A percentile compares a stretch with the other conserved stretches of the same genome.
Evolutionary conservation across 2,329 filamentous ascomycete species (phyloP).

Genomic region (Sodiomyces alkalinus): DNA sequence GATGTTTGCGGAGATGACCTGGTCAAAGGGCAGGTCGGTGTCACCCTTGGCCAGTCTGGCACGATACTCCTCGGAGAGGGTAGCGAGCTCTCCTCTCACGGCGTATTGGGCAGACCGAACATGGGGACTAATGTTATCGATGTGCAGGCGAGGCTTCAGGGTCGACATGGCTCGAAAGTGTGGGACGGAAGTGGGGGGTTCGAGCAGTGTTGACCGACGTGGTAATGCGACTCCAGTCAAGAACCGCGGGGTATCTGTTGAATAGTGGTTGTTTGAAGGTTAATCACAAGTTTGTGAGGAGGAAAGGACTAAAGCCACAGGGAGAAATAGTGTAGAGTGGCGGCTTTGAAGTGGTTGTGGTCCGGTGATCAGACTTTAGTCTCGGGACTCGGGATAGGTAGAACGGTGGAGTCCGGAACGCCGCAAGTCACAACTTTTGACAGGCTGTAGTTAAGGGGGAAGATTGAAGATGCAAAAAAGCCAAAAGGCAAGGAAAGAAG

Average conservation of each 20-base stretch:
- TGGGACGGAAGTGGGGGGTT: slow-evolving; percentile 4
- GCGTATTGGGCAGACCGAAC: slow-evolving; percentile 85
- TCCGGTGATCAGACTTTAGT: no score
- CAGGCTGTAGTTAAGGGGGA: background rate
- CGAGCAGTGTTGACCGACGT: no score
- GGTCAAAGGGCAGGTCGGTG: slow-evolving; percentile 60
- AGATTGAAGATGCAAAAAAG: slow-evolving; percentile 7
- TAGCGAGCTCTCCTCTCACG: slow-evolving; percentile 87
- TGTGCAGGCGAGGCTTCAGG: slow-evolving; percentile 38
- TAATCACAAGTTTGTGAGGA: no score
- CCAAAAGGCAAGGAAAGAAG: no score
- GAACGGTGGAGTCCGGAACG: no score
- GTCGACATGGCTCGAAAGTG: slow-evolving; percentile 19
- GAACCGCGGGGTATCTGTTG: slow-evolving; percentile 8
- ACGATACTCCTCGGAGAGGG: slow-evolving; percentile 84
- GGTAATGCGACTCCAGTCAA: slow-evolving; percentile 7
- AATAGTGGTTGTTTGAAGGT: no score
- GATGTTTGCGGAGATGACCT: slow-evolving; percentile 94
- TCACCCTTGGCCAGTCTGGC: slow-evolving; percentile 49
- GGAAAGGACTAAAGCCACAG: no score
- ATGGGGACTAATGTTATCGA: slow-evolving; percentile 85
- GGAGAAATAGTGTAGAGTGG: no score
- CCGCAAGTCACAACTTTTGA: no score
- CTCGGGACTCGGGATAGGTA: no score
- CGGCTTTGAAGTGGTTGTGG: no score